Conservation (phyloP, 164 flowering plant species). For the Hamamelis virginiana region DNA sequence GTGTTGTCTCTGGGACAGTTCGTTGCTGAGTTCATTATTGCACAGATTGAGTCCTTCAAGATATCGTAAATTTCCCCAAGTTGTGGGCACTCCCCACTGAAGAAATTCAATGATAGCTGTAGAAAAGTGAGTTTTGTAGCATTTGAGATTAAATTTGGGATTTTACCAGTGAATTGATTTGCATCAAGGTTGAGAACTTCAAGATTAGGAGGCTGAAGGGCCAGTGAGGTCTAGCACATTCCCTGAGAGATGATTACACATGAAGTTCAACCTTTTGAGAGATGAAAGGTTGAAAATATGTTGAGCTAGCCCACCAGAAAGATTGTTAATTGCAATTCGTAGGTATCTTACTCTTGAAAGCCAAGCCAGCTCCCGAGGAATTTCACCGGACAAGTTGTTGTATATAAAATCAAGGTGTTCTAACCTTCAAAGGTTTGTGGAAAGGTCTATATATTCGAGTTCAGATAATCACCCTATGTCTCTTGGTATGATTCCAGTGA, state of each 20-base stretch:
- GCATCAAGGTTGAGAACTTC: background rate
- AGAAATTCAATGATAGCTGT: conserved; percentile 1
- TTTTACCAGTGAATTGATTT: background rate
- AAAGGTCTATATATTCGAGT: background rate
- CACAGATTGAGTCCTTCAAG: background rate
- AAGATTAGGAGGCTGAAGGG: background rate
- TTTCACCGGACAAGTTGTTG: background rate
- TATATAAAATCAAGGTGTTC: background rate
- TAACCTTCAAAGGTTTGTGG: background rate
- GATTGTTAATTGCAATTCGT: background rate
- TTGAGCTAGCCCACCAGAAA: background rate
- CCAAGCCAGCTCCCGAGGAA: background rate
- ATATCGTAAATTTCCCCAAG: background rate
- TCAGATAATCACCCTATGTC: background rate
- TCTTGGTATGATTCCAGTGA: conserved; percentile 6
- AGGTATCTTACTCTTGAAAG: background rate
- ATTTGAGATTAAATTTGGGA: conserved; percentile 7
- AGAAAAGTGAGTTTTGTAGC: conserved; percentile 4
- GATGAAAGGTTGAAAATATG: background rate
- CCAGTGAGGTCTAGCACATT: background rate
- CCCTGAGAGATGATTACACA: background rate
- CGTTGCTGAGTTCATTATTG: background rate
- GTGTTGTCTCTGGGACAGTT: background rate
- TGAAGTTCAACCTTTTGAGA: no score
- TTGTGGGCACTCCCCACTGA: conserved; percentile 6